A percentile compares a stretch with the other conserved stretches of the same genome.
phyloP scores from a whole-genome alignment of 495 filamentous ascomycete species.

The Aspergillus ostianus region DNA sequence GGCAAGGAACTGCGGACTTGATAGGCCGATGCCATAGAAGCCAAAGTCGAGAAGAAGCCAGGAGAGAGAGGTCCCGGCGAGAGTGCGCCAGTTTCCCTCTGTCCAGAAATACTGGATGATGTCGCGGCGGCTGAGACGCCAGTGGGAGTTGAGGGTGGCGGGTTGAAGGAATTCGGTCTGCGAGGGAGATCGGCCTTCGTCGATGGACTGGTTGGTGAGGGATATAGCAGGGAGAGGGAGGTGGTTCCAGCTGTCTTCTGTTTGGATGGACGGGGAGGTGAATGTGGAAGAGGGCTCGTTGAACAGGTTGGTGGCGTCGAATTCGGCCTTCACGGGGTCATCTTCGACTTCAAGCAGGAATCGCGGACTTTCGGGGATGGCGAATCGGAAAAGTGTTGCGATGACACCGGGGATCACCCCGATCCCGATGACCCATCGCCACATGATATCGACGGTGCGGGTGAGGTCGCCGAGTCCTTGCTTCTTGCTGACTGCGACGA shows the following conservation, averaged over 20 bases:
- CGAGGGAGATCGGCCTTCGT: conserved; percentile 19
- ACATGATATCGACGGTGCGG: conserved; percentile 47
- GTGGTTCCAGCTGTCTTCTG: conserved; percentile 14
- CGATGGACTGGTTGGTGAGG: conserved; percentile 27
- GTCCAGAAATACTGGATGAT: conserved; percentile 48
- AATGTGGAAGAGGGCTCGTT: conserved; percentile 20
- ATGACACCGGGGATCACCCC: conserved; percentile 60
- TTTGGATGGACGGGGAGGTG: conserved; percentile 9
- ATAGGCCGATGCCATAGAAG: conserved; percentile 57
- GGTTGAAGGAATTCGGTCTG: conserved; percentile 29
- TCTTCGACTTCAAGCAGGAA: conserved; percentile 54
- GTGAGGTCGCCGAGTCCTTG: conserved; percentile 32
- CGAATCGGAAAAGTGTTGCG: conserved; percentile 56
- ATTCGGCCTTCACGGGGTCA: conserved; percentile 45
- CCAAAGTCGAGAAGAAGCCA: conserved; percentile 57
- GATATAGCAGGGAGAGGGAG: conserved; percentile 24
- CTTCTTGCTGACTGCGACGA: conserved; percentile 37
- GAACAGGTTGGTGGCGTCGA: conserved; percentile 44
- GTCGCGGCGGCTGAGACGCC: conserved; percentile 40
- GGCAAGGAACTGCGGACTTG: conserved; percentile 41
- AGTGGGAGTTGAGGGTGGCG: conserved; percentile 43
- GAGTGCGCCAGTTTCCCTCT: conserved; percentile 52
- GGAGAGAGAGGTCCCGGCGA: conserved; percentile 46
- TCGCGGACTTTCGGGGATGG: conserved; percentile 61
- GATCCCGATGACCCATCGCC: conserved; percentile 60